Evolutionary conservation across 345 rosid species (phyloP).

Genomic region (Melastoma malabathricum): DNA sequence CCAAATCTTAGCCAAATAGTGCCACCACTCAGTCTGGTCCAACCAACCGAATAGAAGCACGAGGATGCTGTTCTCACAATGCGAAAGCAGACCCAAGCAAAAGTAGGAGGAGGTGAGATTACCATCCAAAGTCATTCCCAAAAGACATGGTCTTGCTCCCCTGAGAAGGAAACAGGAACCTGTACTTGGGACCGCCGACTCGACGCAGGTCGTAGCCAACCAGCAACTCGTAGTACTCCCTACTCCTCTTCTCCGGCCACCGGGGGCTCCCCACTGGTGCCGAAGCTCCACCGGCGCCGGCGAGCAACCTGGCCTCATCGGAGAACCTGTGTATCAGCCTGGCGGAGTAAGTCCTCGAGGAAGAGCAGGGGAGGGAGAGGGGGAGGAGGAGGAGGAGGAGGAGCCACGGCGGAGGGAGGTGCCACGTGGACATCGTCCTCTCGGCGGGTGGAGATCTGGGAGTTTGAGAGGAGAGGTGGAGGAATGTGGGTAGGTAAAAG

Average conservation of each 20-base stretch:
- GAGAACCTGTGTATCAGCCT: slow-evolving; percentile 76
- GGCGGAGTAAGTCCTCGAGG: slow-evolving; percentile 28
- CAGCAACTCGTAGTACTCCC: slow-evolving; percentile 45
- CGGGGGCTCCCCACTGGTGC: too few species aligned
- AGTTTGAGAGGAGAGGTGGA: not conserved
- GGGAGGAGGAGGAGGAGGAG: not conserved
- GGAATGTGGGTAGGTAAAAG: too few species aligned
- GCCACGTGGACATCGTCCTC: too few species aligned
- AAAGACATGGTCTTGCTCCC: slow-evolving; percentile 57
- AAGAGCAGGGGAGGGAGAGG: slow-evolving; percentile 2
- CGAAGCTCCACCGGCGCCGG: not conserved
- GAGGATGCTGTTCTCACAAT: not conserved
- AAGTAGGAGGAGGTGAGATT: not conserved
- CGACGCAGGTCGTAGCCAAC: slow-evolving; percentile 35
- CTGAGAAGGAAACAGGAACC: slow-evolving; percentile 58
- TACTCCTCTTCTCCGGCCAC: slow-evolving; percentile 49
- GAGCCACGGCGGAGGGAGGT: too few species aligned
- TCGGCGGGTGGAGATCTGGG: not conserved
- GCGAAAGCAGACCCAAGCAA: not conserved
- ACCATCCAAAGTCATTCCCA: slow-evolving; percentile 80
- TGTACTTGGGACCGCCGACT: slow-evolving; percentile 34
- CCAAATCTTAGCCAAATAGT: too few species aligned
- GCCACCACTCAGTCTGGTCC: too few species aligned
- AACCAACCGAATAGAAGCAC: too few species aligned
- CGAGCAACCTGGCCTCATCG: slow-evolving; percentile 35